Percentiles rank a stretch among this genome's conserved stretches.
These are phyloP conservation scores for Diaporthe vexans DNA, from an alignment of 2,329 filamentous ascomycete species.

Conservation along the genomic window DNA sequence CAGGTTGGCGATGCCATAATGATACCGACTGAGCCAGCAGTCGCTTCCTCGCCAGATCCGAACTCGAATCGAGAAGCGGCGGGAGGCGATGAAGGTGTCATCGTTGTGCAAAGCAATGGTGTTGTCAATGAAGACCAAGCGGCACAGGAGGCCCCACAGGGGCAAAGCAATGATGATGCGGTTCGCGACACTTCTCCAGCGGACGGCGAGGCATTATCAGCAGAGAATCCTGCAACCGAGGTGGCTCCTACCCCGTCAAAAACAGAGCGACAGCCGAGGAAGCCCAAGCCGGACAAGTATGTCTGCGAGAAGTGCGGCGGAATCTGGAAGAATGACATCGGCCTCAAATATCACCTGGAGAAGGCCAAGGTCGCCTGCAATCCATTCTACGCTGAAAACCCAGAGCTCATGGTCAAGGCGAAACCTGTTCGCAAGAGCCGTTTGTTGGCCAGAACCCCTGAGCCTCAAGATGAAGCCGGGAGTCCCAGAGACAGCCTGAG, in stretches of 20 bases:
- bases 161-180: not conserved
- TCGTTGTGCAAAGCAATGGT: slow-evolving; percentile 8
- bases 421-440: slow-evolving; percentile 26
- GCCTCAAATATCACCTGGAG: slow-evolving; percentile 70
- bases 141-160: not conserved
- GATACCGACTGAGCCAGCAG: not conserved
- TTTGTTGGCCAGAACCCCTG: slow-evolving; percentile 12
- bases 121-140: not conserved
- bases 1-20: not conserved
- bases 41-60: not conserved
- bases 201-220: not conserved
- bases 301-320: slow-evolving; percentile 67
- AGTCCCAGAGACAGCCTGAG: slow-evolving; percentile 6
- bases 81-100: not conserved
- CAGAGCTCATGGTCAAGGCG: slow-evolving; percentile 43
- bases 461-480: slow-evolving; percentile 11
- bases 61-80: not conserved
- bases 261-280: slow-evolving; percentile 17
- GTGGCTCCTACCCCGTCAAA: not conserved
- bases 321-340: slow-evolving; percentile 70
- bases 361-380: slow-evolving; percentile 70
- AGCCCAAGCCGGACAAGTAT: slow-evolving; percentile 32
- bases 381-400: slow-evolving; percentile 56
- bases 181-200: not conserved
- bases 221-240: not conserved